Evolutionary conservation across 2,329 filamentous ascomycete genomes (phyloP), one percentile per base, ranked within the genome.

Genomic region (Ceratocystis harringtonii): DNA sequence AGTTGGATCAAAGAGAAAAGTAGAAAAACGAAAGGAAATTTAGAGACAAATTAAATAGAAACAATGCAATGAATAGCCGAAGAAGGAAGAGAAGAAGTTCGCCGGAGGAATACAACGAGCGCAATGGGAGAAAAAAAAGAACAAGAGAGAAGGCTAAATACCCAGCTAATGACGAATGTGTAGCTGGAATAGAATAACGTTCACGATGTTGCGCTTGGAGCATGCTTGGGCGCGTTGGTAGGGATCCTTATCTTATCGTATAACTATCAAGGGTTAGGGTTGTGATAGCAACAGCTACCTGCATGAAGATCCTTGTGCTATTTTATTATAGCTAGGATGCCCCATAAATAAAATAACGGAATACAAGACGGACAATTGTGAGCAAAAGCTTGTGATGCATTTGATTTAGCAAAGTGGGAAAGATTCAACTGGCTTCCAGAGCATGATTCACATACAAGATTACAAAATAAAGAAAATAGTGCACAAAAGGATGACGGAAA

Each of bases 351-450:
- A 43, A 55, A 58, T 10, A 30, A 41, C 8, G 25, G 25, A 50
- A 17, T 41, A 10, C 12, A 60, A n/a, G 32, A 12, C 19, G 44
- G 58, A 8, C 30, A 61, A 36, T 45, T 41, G 30, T 41, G 62
- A 3, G 36, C 8, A 63, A 68, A 62, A 61, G 61, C 52, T 62
- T 66, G 63, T 43, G 57, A 62, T 67, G 65, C 63, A 65, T 55
- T 12, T 28, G 25, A 25, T 52, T 8, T 10, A 6, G 8, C 36
- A 41, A 41, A 52, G 19, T 25, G 28, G 48, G 2, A 52, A 52
- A 25, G 48, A 12, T 52, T 25, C 8, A 25, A 19, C 48, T 52
- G n/a, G 48, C 48, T 52, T 52, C 48, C 1, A 52, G 19, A 52
- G 28, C 52, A 36, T 58, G 28, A 58, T 58, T 32, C 28, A 30